Evolutionary conservation across 2,329 filamentous ascomycete genomes (phyloP).

Genomic region (Ophiocordyceps sinensis): DNA sequence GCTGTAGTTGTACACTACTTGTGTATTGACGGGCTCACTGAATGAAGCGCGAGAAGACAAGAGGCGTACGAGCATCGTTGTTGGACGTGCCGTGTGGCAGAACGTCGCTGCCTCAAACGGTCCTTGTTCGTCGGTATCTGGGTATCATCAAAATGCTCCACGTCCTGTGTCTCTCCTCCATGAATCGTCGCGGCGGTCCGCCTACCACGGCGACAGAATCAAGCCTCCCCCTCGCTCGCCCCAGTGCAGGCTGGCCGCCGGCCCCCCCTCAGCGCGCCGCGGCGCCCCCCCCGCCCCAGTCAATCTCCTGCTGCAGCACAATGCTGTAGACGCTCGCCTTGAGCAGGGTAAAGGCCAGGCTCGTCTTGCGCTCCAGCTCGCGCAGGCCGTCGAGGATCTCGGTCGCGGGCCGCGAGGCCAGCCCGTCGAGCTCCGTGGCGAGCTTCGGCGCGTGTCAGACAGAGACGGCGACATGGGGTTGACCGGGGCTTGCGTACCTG

Average conservation of each 20-base stretch:
- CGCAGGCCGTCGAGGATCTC: conserved; percentile 78
- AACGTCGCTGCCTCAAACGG: too few relatives aligned
- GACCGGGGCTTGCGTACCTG: too few relatives aligned
- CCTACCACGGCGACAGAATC: conserved; percentile 10
- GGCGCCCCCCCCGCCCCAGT: conserved; percentile 43
- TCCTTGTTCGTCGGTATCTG: too few relatives aligned
- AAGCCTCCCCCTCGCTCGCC: conserved; percentile 37
- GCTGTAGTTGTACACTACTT: background rate
- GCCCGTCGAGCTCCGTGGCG: conserved; percentile 43
- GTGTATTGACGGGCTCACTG: background rate
- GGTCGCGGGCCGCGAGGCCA: conserved; percentile 57
- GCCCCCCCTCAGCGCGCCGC: conserved; percentile 12
- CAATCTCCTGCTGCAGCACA: conserved; percentile 92
- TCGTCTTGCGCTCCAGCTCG: conserved; percentile 85
- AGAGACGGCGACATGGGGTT: background rate
- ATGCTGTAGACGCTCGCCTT: conserved; percentile 99
- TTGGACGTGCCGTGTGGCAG: too few relatives aligned
- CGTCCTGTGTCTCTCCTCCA: too few relatives aligned
- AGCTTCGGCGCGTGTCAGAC: conserved; percentile 25
- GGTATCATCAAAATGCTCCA: too few relatives aligned
- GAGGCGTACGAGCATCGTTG: too few relatives aligned
- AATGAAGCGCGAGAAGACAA: background rate
- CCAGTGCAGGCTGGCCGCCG: too few relatives aligned
- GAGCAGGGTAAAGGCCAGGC: conserved; percentile 83
- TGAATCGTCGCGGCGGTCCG: conserved; percentile 3